Conservation (phyloP, 768 basidiomycete genomes). For the Psilocybe subaeruginosa region DNA sequence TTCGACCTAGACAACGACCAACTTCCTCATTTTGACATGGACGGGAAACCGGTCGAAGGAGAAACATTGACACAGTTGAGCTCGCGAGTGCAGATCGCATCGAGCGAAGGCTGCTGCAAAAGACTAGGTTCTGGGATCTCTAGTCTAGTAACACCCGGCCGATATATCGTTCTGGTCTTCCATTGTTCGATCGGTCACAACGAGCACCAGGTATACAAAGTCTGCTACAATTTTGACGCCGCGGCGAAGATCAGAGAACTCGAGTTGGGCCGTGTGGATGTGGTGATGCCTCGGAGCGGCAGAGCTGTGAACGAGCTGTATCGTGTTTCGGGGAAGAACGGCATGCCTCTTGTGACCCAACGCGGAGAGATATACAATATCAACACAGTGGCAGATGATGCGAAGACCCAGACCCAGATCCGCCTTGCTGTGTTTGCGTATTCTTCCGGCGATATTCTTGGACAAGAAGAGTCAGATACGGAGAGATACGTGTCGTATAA, state of each 20-base stretch:
- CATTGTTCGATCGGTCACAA: constrained; percentile 11
- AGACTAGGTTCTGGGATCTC: constrained; percentile 3
- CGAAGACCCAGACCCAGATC: constrained; percentile 6
- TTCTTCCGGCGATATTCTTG: constrained; percentile 9
- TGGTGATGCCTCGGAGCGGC: constrained; percentile 3
- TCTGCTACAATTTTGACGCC: constrained; percentile 8
- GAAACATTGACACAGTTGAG: constrained; percentile 6
- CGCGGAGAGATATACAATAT: constrained; percentile 11
- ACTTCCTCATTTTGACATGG: constrained; percentile 12
- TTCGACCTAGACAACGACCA: constrained; percentile 13
- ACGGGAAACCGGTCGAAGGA: constrained; percentile 10
- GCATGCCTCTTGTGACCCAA: constrained; percentile 13
- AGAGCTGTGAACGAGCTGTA: constrained; percentile 6
- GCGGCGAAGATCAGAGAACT: constrained; percentile 8
- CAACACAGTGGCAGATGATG: constrained; percentile 8
- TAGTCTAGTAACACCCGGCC: constrained; percentile 10
- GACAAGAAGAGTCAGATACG: constrained; percentile 2
- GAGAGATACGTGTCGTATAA: constrained; percentile 9
- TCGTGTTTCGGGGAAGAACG: constrained; percentile 6
- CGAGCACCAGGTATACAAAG: constrained; percentile 16
- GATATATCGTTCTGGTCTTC: constrained; percentile 12
- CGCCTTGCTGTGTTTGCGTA: constrained; percentile 7
- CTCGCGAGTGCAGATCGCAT: constrained; percentile 10
- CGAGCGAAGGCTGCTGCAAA: constrained; percentile 14
- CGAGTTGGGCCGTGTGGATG: constrained; percentile 1